These are phyloP conservation scores for Falciphora oryzae DNA, from an alignment of 2,329 filamentous ascomycete genomes.

Conservation along the genomic window DNA sequence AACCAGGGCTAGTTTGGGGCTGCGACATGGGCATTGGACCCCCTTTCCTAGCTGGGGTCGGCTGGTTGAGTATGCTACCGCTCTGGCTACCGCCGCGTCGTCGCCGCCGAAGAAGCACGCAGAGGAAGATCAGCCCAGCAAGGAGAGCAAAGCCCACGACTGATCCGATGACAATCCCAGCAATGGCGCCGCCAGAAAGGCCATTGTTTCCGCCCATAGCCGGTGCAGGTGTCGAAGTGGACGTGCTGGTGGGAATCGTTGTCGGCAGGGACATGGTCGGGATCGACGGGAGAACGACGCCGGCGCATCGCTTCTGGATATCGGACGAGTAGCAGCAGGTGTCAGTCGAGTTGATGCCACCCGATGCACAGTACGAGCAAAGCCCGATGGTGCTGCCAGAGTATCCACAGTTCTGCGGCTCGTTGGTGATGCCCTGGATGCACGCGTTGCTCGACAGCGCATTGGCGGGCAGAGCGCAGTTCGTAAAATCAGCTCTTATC, in stretches of 20 bases:
- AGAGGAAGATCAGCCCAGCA: slow-evolving; percentile 63
- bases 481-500: slow-evolving; percentile 87
- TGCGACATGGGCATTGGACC: slow-evolving; percentile 37
- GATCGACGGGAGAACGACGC: slow-evolving; percentile 70
- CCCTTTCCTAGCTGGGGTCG: slow-evolving; percentile 59
- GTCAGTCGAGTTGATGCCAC: slow-evolving; percentile 86
- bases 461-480: slow-evolving; percentile 76
- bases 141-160: slow-evolving; percentile 66
- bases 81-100: slow-evolving; percentile 53
- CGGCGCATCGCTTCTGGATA: slow-evolving; percentile 65
- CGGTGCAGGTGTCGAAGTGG: slow-evolving; percentile 18
- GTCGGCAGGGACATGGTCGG: slow-evolving; percentile 60
- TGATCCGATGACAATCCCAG: slow-evolving; percentile 81
- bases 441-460: slow-evolving; percentile 69
- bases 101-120: slow-evolving; percentile 48
- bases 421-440: slow-evolving; percentile 71
- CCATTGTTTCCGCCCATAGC: slow-evolving; percentile 26
- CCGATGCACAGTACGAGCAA: slow-evolving; percentile 79
- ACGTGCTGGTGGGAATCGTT: slow-evolving; percentile 30
- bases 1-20: slow-evolving; percentile 36
- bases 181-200: slow-evolving; percentile 81
- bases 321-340: slow-evolving; percentile 87
- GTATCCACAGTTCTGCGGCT: slow-evolving; percentile 83
- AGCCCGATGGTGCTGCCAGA: slow-evolving; percentile 65
- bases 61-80: slow-evolving; percentile 82